These are phyloP conservation scores for Geopyxis carbonaria DNA, from an alignment of 495 filamentous ascomycete species.

Conservation along the genomic window DNA sequence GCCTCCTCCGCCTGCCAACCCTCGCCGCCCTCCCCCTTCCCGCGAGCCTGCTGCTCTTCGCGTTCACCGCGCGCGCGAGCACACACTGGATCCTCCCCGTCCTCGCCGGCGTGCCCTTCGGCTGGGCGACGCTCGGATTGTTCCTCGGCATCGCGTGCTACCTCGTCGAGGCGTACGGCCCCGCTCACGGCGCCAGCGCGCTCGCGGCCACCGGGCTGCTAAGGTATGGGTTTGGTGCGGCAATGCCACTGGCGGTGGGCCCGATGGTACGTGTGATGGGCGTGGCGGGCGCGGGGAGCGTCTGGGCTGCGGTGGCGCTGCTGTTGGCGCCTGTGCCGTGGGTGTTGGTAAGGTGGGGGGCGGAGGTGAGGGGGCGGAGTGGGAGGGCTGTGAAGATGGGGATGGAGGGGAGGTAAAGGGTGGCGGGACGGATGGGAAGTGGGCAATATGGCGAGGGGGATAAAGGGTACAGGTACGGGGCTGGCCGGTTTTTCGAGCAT, in stretches of 20 bases:
- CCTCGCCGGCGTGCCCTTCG: too few relatives aligned
- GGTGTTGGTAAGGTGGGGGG: too few relatives aligned
- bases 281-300: constrained; percentile 53
- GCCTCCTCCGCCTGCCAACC: constrained; percentile 29
- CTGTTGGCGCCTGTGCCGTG: too few relatives aligned
- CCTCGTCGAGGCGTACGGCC: constrained; percentile 37
- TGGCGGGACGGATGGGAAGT: too few relatives aligned
- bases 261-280: constrained; percentile 40
- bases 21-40: constrained; percentile 30
- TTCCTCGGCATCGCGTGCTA: constrained; percentile 39
- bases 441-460: too few relatives aligned
- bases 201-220: constrained; percentile 40
- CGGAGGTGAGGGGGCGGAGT: too few relatives aligned
- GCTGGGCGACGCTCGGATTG: too few relatives aligned
- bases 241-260: constrained; percentile 48
- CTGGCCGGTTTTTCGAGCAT: too few relatives aligned
- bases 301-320: constrained; percentile 42
- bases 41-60: constrained; percentile 59
- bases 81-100: constrained; percentile 75
- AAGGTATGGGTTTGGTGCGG: constrained; percentile 40
- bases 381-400: too few relatives aligned
- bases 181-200: constrained; percentile 40
- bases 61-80: constrained; percentile 51
- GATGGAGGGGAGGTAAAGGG: too few relatives aligned
- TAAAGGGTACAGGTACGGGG: too few relatives aligned